Base-by-base conservation (phyloP, 257 asterid genomes). In the Forsythia suspensa region DNA sequence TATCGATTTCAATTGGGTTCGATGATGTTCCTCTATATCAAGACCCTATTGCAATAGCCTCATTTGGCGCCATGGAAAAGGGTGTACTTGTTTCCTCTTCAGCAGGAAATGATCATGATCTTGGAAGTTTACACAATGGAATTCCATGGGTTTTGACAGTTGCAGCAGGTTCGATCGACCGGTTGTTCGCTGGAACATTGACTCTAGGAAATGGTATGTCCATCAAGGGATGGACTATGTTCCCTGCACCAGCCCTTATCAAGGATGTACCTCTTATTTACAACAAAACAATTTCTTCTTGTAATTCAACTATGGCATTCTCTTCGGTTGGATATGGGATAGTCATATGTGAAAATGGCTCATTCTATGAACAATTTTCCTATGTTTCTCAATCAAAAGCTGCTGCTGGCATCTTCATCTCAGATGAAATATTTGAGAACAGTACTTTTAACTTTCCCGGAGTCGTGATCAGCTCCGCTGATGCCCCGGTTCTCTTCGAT, bases 61-160 rank as follows among this genome's bases (percentile, higher is more conserved):
- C 85, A 0, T 87, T 87, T 41, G 88, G 86, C 3, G 91, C 89
- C 0, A 83, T 79, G 86, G 89, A 85, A 11, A 85, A 77, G 46
- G 89, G 88, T 1, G 79, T 87, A 2, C 29, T 81, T 7, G 85
- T 87, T 57, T 83, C 88, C 6, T 18, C 74, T 43, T 85, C 91
- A 7, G 89, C 85, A 2, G 91, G 87, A 71, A 85, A 81, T 21
- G 70, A 13, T 0, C 57, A 38, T 0, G 24, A 7, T 0, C 37
- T 46, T 66, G 83, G 83, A n/a, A 61, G 16, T 0, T 71, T 85
- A 8, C 83, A 78, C 52, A 81, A 85, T 24, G 91, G 84, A 2
- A 85, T 83, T 36, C 89, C 91, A 0, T 87, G 91, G 91, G 86
- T 61, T 2, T 42, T 81, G 18, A 79, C 81, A 0, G 87, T 82